These are phyloP conservation scores for Syncephalastrum racemosum DNA, from an alignment of 371 early-diverging fungal species.

Conservation along the genomic window DNA sequence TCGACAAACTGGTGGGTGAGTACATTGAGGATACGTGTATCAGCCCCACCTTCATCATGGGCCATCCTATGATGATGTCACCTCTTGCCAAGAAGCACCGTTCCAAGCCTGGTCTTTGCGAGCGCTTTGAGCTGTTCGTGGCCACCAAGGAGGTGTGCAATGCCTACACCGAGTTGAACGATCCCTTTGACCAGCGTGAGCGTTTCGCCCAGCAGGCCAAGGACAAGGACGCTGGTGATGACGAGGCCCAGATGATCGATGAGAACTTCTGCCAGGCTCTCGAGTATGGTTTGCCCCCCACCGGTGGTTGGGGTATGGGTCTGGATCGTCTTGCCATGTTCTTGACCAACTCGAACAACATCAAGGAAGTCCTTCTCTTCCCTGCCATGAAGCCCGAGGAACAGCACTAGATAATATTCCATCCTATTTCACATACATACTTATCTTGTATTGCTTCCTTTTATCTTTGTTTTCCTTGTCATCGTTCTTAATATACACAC, in stretches of 20 bases:
- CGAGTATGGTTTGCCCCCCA: conserved; percentile 99
- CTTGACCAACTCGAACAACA: conserved; percentile 98
- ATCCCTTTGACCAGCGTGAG: conserved; percentile 96
- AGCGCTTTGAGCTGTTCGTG: conserved; percentile 99
- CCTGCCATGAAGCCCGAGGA: conserved; percentile 89
- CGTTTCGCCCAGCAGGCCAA: conserved; percentile 97
- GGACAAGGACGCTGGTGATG: conserved; percentile 99
- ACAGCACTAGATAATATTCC: conserved; percentile 26
- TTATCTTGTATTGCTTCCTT: not conserved
- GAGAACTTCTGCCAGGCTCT: conserved; percentile 98
- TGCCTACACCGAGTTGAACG: conserved; percentile 99
- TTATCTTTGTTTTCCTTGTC: no score
- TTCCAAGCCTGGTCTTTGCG: conserved; percentile 89
- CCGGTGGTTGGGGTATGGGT: conserved; percentile 98
- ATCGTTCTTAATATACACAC: no score
- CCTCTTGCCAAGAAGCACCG: conserved; percentile 99
- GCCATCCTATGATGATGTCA: conserved; percentile 99
- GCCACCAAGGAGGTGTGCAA: conserved; percentile 99
- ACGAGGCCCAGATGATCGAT: conserved; percentile 99
- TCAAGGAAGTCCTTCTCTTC: conserved; percentile 96
- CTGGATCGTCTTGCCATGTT: conserved; percentile 99
- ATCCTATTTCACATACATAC: not conserved
- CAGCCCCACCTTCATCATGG: conserved; percentile 96
- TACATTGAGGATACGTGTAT: conserved; percentile 96
- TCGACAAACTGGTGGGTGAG: conserved; percentile 99